Conservation (phyloP, 306 rosid genomes). For the Inga oerstediana region DNA sequence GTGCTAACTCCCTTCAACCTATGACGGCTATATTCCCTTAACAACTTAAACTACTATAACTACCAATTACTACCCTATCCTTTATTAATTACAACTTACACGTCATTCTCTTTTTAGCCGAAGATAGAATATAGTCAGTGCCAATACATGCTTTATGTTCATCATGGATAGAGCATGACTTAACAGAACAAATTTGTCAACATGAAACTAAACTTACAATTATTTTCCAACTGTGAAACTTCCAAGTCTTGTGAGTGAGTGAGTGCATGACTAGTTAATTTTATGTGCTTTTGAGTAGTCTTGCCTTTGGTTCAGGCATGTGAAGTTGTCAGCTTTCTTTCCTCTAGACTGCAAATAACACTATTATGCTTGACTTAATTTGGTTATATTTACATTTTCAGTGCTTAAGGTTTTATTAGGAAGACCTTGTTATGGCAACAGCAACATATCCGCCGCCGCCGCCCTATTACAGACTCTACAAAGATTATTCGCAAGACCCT, state of each 20-base stretch:
- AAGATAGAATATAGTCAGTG: too few relatives aligned
- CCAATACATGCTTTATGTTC: too few relatives aligned
- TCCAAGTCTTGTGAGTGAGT: not conserved
- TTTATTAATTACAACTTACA: too few relatives aligned
- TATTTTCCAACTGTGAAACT: not conserved
- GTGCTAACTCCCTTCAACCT: too few relatives aligned
- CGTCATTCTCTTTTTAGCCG: too few relatives aligned
- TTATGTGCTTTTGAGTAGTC: not conserved
- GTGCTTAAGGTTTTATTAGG: constrained; percentile 20
- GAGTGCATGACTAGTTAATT: not conserved
- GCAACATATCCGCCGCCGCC: constrained; percentile 95
- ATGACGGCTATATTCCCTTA: too few relatives aligned
- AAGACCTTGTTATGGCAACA: constrained; percentile 63
- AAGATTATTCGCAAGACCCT: constrained; percentile 77
- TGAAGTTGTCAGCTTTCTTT: not conserved
- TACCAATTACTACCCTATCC: too few relatives aligned
- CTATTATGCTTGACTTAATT: not conserved
- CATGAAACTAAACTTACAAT: not conserved
- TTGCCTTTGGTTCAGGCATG: not conserved
- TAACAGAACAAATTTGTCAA: not conserved
- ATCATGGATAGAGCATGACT: not conserved
- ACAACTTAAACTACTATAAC: too few relatives aligned
- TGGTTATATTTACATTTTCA: constrained; percentile 3
- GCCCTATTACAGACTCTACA: constrained; percentile 84
- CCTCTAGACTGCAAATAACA: not conserved